Evolutionary conservation across 2,329 filamentous ascomycete genomes (phyloP).

Genomic region (Byssothecium circinans): DNA sequence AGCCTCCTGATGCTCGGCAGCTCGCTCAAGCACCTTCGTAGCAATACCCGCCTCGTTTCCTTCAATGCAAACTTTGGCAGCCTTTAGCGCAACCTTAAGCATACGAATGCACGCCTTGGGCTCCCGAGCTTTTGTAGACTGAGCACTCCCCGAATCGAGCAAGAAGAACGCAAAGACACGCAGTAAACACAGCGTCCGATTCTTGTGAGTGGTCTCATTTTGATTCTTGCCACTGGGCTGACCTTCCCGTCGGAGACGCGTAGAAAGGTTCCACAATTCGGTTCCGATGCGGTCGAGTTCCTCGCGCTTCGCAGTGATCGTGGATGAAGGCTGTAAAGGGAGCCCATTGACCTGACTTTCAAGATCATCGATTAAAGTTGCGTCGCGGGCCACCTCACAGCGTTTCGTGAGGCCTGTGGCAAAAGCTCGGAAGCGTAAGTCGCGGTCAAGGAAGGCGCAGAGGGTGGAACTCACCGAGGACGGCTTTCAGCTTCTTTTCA

Average conservation of each 20-base stretch:
- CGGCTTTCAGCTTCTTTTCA: slow-evolving; percentile 38
- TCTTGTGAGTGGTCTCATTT: slow-evolving; percentile 23
- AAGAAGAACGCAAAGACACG: slow-evolving; percentile 67
- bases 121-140: slow-evolving; percentile 19
- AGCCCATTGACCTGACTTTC: slow-evolving; percentile 48
- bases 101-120: slow-evolving; percentile 54
- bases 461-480: slow-evolving; percentile 29
- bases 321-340: slow-evolving; percentile 27
- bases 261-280: slow-evolving; percentile 68
- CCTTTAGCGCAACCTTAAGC: slow-evolving; percentile 68
- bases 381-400: slow-evolving; percentile 19
- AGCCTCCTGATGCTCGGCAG: slow-evolving; percentile 54
- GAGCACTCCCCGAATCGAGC: slow-evolving; percentile 54
- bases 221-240: slow-evolving; percentile 32
- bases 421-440: slow-evolving; percentile 34
- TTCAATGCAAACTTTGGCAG: slow-evolving; percentile 65
- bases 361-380: slow-evolving; percentile 38
- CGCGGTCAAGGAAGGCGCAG: neutral
- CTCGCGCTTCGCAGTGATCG: slow-evolving; percentile 41
- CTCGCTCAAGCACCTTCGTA: slow-evolving; percentile 63
- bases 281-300: slow-evolving; percentile 61
- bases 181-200: slow-evolving; percentile 35
- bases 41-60: slow-evolving; percentile 60
- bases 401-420: slow-evolving; percentile 30
- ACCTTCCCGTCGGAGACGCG: slow-evolving; percentile 49